These are phyloP conservation scores for Annulohypoxylon stygium DNA, from an alignment of 495 filamentous ascomycete species.

Conservation along the genomic window DNA sequence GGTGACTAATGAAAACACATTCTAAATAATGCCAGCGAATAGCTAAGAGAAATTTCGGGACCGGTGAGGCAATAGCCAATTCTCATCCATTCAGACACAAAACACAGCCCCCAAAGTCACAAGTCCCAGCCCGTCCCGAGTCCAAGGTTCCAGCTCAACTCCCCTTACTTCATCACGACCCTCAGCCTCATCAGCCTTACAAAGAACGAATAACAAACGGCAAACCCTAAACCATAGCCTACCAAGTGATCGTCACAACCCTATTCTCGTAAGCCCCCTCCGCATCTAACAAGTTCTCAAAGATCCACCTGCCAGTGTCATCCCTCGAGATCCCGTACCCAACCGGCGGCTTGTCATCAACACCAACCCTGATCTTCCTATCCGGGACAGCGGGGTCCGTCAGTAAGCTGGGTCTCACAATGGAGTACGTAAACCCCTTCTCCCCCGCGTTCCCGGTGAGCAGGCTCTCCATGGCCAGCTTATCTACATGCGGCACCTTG, in stretches of 20 bases:
- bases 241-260: constrained; percentile 35
- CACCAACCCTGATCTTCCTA: constrained; percentile 54
- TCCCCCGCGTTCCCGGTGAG: constrained; percentile 52
- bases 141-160: not conserved
- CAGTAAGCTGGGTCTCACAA: constrained; percentile 60
- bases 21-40: constrained; percentile 33
- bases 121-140: not conserved
- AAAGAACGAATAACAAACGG: not conserved
- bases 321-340: constrained; percentile 62
- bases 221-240: not conserved
- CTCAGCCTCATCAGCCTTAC: not conserved
- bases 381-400: constrained; percentile 45
- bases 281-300: constrained; percentile 47
- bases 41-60: not conserved
- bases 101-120: constrained; percentile 8
- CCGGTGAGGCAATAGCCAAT: not conserved
- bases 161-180: constrained; percentile 8
- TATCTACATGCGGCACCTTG: constrained; percentile 68
- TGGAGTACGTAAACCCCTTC: constrained; percentile 52
- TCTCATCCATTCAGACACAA: not conserved
- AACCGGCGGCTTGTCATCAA: constrained; percentile 55
- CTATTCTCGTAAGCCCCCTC: constrained; percentile 21
- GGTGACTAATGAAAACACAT: not conserved
- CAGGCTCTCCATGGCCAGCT: constrained; percentile 68
- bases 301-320: constrained; percentile 59